Evolutionary conservation across 2,329 filamentous ascomycete genomes (phyloP).

Genomic region (Colletotrichum cereale): DNA sequence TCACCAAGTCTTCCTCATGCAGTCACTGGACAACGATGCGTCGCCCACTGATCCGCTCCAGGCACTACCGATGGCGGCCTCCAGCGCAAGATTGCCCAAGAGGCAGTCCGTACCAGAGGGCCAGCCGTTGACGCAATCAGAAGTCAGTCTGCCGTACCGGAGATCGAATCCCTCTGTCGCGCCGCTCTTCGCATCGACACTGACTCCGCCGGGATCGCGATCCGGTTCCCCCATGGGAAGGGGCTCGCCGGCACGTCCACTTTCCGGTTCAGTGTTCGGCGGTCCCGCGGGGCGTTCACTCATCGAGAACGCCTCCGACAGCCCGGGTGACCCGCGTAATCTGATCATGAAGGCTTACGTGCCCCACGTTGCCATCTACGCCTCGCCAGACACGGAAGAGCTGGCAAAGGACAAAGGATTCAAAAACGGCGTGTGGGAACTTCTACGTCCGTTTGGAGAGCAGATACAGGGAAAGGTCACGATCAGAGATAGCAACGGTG

Average conservation of each 20-base stretch:
- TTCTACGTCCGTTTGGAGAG: constrained; percentile 93
- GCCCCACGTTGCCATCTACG: constrained; percentile 87
- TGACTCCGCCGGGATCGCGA: constrained; percentile 76
- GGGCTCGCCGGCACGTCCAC: constrained; percentile 67
- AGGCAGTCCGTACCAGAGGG: constrained; percentile 67
- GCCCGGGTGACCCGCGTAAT: constrained; percentile 67
- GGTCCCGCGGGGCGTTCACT: constrained; percentile 59
- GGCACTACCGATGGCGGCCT: constrained; percentile 75
- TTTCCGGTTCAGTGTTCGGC: constrained; percentile 70
- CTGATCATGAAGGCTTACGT: constrained; percentile 88
- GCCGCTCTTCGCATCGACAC: constrained; percentile 73
- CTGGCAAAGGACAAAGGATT: constrained; percentile 88
- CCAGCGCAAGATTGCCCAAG: constrained; percentile 70
- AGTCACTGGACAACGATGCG: constrained; percentile 74
- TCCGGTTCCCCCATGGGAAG: constrained; percentile 75
- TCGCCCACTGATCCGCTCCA: constrained; percentile 76
- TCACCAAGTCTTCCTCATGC: constrained; percentile 62
- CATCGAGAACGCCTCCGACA: constrained; percentile 58
- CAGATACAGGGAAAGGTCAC: constrained; percentile 87
- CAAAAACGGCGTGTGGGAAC: constrained; percentile 81
- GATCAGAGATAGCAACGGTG: constrained; percentile 89
- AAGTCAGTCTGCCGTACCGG: constrained; percentile 66
- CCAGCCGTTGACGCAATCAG: constrained; percentile 62
- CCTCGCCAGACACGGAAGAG: constrained; percentile 88
- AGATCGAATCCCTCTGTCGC: constrained; percentile 69